A percentile compares a stretch with the other conserved stretches of the same genome.
These are phyloP conservation scores for Cyphellophora attinorum DNA, from an alignment of 2,329 filamentous ascomycete species.

Conservation along the genomic window DNA sequence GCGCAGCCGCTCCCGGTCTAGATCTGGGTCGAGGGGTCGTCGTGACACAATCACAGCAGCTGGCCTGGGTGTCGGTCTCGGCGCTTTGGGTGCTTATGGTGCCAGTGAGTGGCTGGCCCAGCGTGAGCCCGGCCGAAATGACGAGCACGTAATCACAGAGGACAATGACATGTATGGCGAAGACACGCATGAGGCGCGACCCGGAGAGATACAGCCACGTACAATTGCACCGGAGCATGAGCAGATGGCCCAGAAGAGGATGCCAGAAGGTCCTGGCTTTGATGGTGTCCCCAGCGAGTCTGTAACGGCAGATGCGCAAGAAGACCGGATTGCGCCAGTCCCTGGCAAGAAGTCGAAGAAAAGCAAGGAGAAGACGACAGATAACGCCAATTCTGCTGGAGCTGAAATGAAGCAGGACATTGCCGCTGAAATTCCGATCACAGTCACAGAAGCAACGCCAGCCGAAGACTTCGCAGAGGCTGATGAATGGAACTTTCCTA, in stretches of 20 bases:
- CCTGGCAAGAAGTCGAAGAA: constrained; percentile 22
- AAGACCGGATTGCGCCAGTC: constrained; percentile 8
- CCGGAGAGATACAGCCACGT: too few relatives aligned
- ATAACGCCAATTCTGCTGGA: not conserved
- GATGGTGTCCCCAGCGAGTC: too few relatives aligned
- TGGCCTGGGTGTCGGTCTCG: constrained; percentile 4
- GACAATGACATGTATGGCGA: constrained; percentile 1
- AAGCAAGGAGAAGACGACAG: constrained; percentile 3
- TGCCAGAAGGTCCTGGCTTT: too few relatives aligned
- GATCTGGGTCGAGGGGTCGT: constrained; percentile 3
- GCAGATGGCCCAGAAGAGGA: too few relatives aligned
- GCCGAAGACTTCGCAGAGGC: not conserved
- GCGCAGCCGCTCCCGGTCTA: constrained; percentile 2
- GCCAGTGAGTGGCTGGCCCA: constrained; percentile 2
- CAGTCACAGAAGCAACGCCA: not conserved
- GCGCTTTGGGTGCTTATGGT: constrained; percentile 3
- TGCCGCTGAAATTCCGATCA: constrained; percentile 1
- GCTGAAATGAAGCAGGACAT: not conserved
- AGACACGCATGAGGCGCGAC: too few relatives aligned
- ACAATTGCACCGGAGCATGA: too few relatives aligned
- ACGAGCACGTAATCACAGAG: not conserved
- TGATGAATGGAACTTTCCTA: not conserved
- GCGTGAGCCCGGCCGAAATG: not conserved
- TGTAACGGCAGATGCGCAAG: constrained; percentile 5
- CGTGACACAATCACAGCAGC: constrained; percentile 10